Base-by-base conservation (phyloP, 371 early-diverging fungal genomes). In the Funneliformis caledonium region DNA sequence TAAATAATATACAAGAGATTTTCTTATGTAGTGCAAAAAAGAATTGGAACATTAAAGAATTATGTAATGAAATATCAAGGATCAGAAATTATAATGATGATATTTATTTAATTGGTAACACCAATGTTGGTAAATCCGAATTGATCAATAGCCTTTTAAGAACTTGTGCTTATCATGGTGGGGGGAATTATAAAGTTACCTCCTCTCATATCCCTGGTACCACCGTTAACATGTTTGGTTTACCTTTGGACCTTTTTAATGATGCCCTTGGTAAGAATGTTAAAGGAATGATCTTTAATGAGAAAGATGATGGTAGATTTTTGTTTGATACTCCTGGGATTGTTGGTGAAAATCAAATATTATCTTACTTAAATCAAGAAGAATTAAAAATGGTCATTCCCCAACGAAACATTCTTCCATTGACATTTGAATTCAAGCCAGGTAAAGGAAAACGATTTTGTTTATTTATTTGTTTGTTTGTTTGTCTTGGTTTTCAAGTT, bases 71-170 rank as follows among this genome's bases (percentile, higher is more conserved):
- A 5, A 84, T 93, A 3, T 80, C 83, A 3, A 76, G 82, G n/a
- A 87, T 85, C 11, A 84, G 89, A 22, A 72, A 86, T 4, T 86
- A 88, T 6, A 88, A 88, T 3, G 91, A 93, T 76, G 91, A 94
- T 81, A 82, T 94, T 4, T 93, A 92, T 78, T 78, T 93, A 69
- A 87, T 94, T 7, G 94, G 94, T 0, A 88, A 89, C 43, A 92
- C 93, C 4, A 94, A 93, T 78, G 93, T 91, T 8, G 94, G 94
- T 52, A 94, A 94, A 83, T 92, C 93, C 0, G 91, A 92, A 22
- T 84, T 94, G 1, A 85, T 93, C 60, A 92, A 94, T 70, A 86
- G 88, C 16, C 82, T 93, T 45, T 81, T 92, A 74, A 82, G 86
- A 14, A 85, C 85, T 19, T 77, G 83, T 19, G 90, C 87, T 47